These are phyloP conservation scores for Fomitopsis pulvina DNA, from an alignment of 768 basidiomycete species.

Conservation along the genomic window DNA sequence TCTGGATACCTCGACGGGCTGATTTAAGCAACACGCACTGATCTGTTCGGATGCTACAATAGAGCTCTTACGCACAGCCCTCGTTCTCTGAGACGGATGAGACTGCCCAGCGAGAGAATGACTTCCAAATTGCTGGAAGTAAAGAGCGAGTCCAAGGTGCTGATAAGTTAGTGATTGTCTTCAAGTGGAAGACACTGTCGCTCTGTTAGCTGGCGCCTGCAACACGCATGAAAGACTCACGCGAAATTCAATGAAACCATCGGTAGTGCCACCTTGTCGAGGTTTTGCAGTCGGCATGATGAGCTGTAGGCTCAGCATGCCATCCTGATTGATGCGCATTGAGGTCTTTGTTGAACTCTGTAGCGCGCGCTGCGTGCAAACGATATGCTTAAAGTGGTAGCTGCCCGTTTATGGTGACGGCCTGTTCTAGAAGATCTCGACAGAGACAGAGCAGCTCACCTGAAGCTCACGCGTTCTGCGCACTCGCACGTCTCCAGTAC, in stretches of 20 bases:
- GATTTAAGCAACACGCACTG: conserved; percentile 7
- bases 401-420: conserved; percentile 30
- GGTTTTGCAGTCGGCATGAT: conserved; percentile 57
- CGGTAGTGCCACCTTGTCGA: conserved; percentile 29
- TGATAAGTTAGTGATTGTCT: conserved; percentile 4
- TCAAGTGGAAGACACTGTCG: conserved; percentile 21
- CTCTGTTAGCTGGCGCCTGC: not conserved
- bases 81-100: too few species aligned
- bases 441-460: conserved; percentile 37
- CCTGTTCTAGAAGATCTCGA: not conserved
- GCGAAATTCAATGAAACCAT: conserved; percentile 84
- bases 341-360: conserved; percentile 85
- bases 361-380: conserved; percentile 64
- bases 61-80: not conserved
- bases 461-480: conserved; percentile 54
- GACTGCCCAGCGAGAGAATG: too few species aligned
- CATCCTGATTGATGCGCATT: conserved; percentile 75
- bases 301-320: conserved; percentile 84
- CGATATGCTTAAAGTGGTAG: conserved; percentile 78
- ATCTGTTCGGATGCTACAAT: not conserved
- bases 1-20: conserved; percentile 16
- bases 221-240: conserved; percentile 42
- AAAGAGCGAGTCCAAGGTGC: not conserved
- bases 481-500: conserved; percentile 92
- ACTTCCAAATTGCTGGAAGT: not conserved